Evolutionary conservation across 2,329 filamentous ascomycete genomes (phyloP).

Genomic region (Chaetomium strumarium): DNA sequence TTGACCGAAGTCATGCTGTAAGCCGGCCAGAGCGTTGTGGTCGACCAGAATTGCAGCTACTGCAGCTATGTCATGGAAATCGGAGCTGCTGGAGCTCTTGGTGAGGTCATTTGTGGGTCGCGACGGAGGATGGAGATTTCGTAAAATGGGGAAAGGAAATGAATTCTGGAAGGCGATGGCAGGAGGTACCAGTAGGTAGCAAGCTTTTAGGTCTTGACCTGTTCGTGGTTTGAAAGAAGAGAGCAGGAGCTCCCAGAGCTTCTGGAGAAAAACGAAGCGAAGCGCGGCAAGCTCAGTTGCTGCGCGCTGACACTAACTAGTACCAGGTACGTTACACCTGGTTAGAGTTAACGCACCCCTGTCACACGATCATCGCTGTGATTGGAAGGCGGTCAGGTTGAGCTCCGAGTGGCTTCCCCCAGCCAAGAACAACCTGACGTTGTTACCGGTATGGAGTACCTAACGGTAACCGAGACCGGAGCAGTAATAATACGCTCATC

Average conservation of each 20-base stretch:
- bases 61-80: constrained; percentile 4
- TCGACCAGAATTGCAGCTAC: background rate
- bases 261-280: background rate
- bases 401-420: too few species aligned
- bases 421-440: background rate
- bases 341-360: background rate
- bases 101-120: constrained; percentile 6
- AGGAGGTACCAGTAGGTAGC: background rate
- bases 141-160: background rate
- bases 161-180: background rate
- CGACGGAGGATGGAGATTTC: background rate
- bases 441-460: too few species aligned
- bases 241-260: background rate
- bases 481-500: too few species aligned
- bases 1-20: constrained; percentile 22
- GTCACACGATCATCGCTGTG: background rate
- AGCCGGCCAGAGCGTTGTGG: background rate
- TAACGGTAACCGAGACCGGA: too few species aligned
- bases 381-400: constrained; percentile 9
- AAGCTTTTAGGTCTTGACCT: too few species aligned
- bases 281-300: constrained; percentile 11
- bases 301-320: background rate
- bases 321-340: too few species aligned
- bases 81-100: background rate
- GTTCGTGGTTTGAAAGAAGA: too few species aligned